Evolutionary conservation across 2,329 filamentous ascomycete genomes (phyloP).

Genomic region (Penicillium brevicompactum): DNA sequence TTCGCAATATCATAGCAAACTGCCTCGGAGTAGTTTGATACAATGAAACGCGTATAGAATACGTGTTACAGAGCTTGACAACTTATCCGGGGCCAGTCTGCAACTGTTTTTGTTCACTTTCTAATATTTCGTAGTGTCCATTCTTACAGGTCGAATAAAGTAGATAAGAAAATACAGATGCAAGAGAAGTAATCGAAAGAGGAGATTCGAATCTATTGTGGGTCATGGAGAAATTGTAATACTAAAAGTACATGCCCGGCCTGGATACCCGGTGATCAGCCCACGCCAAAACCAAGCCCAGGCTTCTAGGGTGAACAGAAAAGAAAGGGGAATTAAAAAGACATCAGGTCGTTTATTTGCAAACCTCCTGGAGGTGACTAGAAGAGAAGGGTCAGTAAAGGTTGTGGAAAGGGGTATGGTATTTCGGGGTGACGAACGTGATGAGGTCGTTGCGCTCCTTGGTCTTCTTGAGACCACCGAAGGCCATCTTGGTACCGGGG

Average conservation of each 20-base stretch:
- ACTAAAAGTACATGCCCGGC: constrained; percentile 41
- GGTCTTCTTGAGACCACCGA: constrained; percentile 98
- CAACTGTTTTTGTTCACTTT: too few relatives aligned
- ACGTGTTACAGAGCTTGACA: too few relatives aligned
- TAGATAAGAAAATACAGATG: too few relatives aligned
- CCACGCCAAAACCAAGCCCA: constrained; percentile 27
- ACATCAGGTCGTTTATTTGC: constrained; percentile 35
- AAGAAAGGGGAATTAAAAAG: constrained; percentile 16
- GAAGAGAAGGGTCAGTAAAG: constrained; percentile 20
- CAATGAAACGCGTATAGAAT: too few relatives aligned
- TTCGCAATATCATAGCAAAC: too few relatives aligned
- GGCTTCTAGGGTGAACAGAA: constrained; percentile 20
- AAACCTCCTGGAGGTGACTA: constrained; percentile 43
- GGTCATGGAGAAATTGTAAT: constrained; percentile 33
- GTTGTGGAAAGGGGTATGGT: too few relatives aligned
- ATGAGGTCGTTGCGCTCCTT: constrained; percentile 99
- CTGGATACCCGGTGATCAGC: constrained; percentile 28
- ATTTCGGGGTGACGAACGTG: constrained; percentile 66
- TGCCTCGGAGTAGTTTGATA: too few relatives aligned
- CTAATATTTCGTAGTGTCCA: too few relatives aligned
- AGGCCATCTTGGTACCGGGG: constrained; percentile 99
- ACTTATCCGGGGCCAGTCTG: too few relatives aligned
- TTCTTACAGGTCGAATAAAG: too few relatives aligned
- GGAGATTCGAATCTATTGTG: constrained; percentile 36
- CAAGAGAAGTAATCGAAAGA: constrained; percentile 12